These are phyloP conservation scores for Blastobotrys ciferrii DNA, from an alignment of 1,139 yeast genomes.

Conservation along the genomic window DNA sequence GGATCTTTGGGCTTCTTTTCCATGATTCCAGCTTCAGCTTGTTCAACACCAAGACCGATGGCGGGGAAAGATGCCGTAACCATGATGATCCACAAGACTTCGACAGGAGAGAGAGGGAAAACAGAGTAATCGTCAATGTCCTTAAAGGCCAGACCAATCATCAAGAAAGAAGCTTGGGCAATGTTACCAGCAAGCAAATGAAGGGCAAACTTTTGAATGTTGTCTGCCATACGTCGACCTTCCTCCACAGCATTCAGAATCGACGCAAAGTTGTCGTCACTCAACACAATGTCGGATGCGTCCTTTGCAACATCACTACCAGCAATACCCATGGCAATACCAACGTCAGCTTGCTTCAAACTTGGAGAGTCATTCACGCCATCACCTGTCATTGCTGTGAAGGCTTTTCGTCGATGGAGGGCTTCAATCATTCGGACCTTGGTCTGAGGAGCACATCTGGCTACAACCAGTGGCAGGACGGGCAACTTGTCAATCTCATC, in stretches of 20 bases:
- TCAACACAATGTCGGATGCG: constrained; percentile 68
- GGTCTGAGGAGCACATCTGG: constrained; percentile 83
- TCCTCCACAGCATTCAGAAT: constrained; percentile 77
- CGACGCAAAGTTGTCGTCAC: constrained; percentile 77
- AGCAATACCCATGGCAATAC: constrained; percentile 76
- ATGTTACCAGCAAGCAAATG: constrained; percentile 77
- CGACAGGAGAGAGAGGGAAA: constrained; percentile 76
- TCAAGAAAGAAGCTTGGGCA: constrained; percentile 69
- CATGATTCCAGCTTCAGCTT: constrained; percentile 65
- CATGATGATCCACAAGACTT: constrained; percentile 76
- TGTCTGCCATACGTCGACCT: constrained; percentile 78
- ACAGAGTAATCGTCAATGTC: constrained; percentile 61
- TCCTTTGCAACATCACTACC: constrained; percentile 80
- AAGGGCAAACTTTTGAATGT: constrained; percentile 78
- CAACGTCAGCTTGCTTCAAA: constrained; percentile 73
- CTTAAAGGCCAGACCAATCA: constrained; percentile 70
- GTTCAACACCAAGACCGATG: constrained; percentile 79
- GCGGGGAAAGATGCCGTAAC: constrained; percentile 82
- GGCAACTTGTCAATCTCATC: constrained; percentile 66
- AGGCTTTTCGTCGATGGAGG: constrained; percentile 64
- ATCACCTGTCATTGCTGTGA: constrained; percentile 86
- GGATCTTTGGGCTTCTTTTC: constrained; percentile 60
- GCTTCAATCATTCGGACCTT: constrained; percentile 85
- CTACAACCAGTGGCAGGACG: constrained; percentile 73
- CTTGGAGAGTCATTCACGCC: constrained; percentile 84